Evolutionary conservation across 1,284 basidiomycete genomes (phyloP), one percentile per base, ranked within the genome.

Genomic region (Marasmius oreades): DNA sequence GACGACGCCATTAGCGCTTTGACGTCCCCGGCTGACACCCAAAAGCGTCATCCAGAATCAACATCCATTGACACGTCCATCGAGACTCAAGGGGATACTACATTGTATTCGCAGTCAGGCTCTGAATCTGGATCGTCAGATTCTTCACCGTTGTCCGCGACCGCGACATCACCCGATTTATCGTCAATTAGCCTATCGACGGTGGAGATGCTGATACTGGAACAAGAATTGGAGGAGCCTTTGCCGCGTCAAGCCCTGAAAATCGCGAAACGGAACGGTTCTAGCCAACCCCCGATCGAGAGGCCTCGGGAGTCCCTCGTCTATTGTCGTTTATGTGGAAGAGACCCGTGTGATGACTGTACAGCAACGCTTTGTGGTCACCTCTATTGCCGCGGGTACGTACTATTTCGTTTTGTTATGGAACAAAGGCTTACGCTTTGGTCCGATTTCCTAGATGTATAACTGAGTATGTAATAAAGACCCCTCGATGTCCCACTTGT

Each of bases 301-400:
- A 31, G 28, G 28, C 10, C 51, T 59, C 33, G 55, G 61, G n/a
- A 16, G 63, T 65, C 52, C 64, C 63, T 66, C 0, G 62, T 81
- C 24, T 74, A 78, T 31, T 82, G 81, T 59, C 70, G 78, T 20
- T 64, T 72, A 6, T 82, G 80, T 60, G 66, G 67, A 5, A 62
- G 66, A 20, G 71, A 77, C 52, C 69, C 72, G 1, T 79, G 77
- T 54, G 70, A 74, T 46, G 74, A 81, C 54, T 72, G 74, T 52
- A 82, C 78, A 0, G 79, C 74, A 6, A 81, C 77, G 1, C 76
- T 81, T 66, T 84, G 82, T 62, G 82, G 82, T 1, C 82, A 84
- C 56, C 61, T 84, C 16, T 84, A 84, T 60, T 84, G 82, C 61
- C 74, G 79, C 55, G 61, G 70, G 82, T 82, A 58, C 50, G 76